Evolutionary conservation across 169 alveolate species (phyloP), one percentile per base, ranked within the genome.

Genomic region (Cyclospora cayetanensis): DNA sequence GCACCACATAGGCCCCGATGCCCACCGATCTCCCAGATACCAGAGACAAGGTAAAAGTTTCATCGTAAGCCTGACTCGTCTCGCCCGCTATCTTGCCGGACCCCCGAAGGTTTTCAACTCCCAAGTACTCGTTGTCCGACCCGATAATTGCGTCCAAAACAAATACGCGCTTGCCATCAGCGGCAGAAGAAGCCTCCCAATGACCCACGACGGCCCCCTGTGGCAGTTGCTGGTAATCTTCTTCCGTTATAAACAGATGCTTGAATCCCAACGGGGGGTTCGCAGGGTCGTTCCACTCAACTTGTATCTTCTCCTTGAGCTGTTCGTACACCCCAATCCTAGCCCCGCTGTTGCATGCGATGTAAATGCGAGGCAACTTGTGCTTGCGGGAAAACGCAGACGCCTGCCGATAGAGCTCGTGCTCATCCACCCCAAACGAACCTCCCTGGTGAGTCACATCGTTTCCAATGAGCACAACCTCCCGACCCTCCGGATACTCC

Each of bases 11-110:
- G 4, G 98, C 97, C 2, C 98, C 98, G 37, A 97, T 97, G 27
- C 98, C 98, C 50, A 97, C 98, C 25, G 97, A 94, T 27, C 98
- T 91, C 12, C 97, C 97, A 5, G 98, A 95, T 9, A 96, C 98
- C 76, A 96, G 96, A 43, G 97, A 94, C 55, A 97, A 93, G 3
- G 98, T 97, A 93, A 97, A 94, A 31, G 95, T 95, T 63, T 96
- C 96, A 52, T 95, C 95, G 92, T 96, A 96, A 25, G 98, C 97
- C 53, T 95, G 95, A 72, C 97, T 95, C 9, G 98, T 97, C 90
- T 97, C 98, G 1, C 98, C 98, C 34, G 98, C 98, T 35, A 97
- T 97, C 83, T 94, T 90, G 46, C 97, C 98, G 34, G 97, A 95
- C 5, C 98, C 98, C 43, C 91, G 60, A 4, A 97, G 80, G 79